Evolutionary conservation across 2,329 filamentous ascomycete species (phyloP).

Genomic region (Talaromyces sp.): DNA sequence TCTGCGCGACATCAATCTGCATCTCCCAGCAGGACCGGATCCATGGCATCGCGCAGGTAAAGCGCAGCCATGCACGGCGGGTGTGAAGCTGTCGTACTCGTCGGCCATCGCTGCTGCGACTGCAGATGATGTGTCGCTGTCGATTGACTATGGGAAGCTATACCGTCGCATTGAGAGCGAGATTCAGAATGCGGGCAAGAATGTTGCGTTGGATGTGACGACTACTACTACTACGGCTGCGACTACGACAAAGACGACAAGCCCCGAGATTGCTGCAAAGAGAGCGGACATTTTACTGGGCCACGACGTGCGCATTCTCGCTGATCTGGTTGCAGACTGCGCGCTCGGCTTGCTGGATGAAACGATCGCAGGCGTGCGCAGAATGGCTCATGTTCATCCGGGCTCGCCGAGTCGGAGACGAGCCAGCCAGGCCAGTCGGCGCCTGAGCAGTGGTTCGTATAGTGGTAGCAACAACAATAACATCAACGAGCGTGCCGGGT

Average conservation of each 20-base stretch:
- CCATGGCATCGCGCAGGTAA: constrained; percentile 44
- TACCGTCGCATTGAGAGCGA: constrained; percentile 38
- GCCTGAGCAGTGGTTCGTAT: constrained; percentile 18
- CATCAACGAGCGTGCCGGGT: constrained; percentile 4
- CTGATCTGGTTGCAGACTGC: constrained; percentile 30
- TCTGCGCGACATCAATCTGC: constrained; percentile 41
- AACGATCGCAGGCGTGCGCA: constrained; percentile 30
- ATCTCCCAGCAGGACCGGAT: constrained; percentile 40
- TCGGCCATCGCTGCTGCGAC: constrained; percentile 37
- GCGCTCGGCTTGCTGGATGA: constrained; percentile 32
- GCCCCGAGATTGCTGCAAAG: constrained; percentile 23
- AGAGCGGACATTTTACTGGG: constrained; percentile 28
- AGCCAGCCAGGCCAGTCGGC: constrained; percentile 11
- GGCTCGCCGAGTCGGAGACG: constrained; percentile 16
- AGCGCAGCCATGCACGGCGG: constrained; percentile 41
- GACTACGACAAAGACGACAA: constrained; percentile 18
- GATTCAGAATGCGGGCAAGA: constrained; percentile 25
- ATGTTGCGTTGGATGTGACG: constrained; percentile 9
- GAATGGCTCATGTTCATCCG: constrained; percentile 29
- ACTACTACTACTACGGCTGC: constrained; percentile 9
- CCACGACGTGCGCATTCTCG: constrained; percentile 32
- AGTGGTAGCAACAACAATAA: neutral
- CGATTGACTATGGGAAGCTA: constrained; percentile 46
- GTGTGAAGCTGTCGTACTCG: constrained; percentile 40
- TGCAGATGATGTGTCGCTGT: constrained; percentile 41